Base-by-base conservation (phyloP, 2,329 filamentous ascomycete species). In the Basipetospora chlamydospora region DNA sequence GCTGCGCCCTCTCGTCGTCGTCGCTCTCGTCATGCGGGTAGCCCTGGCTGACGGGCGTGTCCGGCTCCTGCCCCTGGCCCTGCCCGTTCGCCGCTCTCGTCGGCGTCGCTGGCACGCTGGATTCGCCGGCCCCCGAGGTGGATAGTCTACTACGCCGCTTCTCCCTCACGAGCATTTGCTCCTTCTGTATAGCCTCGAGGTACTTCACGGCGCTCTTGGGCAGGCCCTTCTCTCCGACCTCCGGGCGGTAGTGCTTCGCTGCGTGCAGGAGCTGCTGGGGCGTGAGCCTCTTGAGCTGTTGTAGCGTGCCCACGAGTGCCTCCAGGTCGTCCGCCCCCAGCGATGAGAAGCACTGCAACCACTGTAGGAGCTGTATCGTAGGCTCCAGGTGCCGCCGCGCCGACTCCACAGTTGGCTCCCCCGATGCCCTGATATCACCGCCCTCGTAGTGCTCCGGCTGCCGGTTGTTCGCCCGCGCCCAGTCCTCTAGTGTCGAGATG, bases 301-400 rank as follows among this genome's bases (percentile, higher is more conserved):
- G 80, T 16, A 96, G 61, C 1, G 90, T 98, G 12, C 77, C 83
- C 21, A 93, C 77, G 12, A 98, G 68, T 3, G 85, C 84, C 50
- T 94, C 86, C 26, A 90, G 64, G 50, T 96, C 87, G 50, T 96
- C 86, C 9, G 64, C 60, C 5, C 77, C 85, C 4, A 96, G 69
- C 1, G 86, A 94, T 2, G 90, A 96, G 57, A 96, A 96, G 56
- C 87, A 95, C 54, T 98, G 90, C 25, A 98, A 65, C 90, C 90
- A 98, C 57, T 98, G 90, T 5, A 98, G 65, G 3, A 98, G 67
- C 55, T 98, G 90, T 38, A 96, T 87, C 15, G 94, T 73, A 4
- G 90, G 90, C 6, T 83, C 80, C 15, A 98, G 67, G 54, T 98
- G 88, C 42, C 79, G 73, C 44, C 86, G 72, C 16, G 86, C 77